Percentiles rank a stretch among this genome's conserved stretches.
These are phyloP conservation scores for Euphorbia lathyris DNA, from an alignment of 345 rosid genomes.

Conservation along the genomic window DNA sequence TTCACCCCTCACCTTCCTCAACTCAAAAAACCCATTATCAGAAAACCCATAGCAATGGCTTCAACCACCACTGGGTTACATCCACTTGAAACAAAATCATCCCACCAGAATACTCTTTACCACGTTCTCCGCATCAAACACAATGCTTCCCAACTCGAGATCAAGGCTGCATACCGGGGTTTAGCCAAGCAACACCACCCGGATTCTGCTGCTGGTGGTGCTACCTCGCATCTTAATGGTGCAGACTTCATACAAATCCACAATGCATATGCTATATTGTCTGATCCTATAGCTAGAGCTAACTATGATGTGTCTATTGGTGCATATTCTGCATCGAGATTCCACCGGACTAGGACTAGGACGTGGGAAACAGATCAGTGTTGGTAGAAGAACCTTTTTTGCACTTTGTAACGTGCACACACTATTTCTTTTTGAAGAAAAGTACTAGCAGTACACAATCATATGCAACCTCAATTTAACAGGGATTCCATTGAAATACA, in stretches of 20 bases:
- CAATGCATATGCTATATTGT: constrained; percentile 28
- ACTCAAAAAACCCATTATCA: not conserved
- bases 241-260: constrained; percentile 17
- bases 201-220: not conserved
- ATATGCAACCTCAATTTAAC: not conserved
- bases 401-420: not conserved
- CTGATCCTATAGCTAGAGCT: constrained; percentile 27
- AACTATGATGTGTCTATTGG: constrained; percentile 22
- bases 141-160: constrained; percentile 13
- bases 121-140: constrained; percentile 13
- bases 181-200: constrained; percentile 27
- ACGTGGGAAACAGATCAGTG: constrained; percentile 26
- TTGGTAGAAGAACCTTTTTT: constrained; percentile 8
- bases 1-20: not conserved
- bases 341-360: constrained; percentile 5
- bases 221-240: not conserved
- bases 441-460: not conserved
- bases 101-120: not conserved
- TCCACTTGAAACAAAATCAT: not conserved
- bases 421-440: not conserved
- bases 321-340: not conserved
- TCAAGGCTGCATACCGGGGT: constrained; percentile 19
- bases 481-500: constrained; percentile 7
- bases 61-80: not conserved
- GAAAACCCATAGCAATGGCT: not conserved